Evolutionary conservation across 108 stramenopile genomes (phyloP), one percentile per base, ranked within the genome.

Genomic region (Schizochytrium sp.): DNA sequence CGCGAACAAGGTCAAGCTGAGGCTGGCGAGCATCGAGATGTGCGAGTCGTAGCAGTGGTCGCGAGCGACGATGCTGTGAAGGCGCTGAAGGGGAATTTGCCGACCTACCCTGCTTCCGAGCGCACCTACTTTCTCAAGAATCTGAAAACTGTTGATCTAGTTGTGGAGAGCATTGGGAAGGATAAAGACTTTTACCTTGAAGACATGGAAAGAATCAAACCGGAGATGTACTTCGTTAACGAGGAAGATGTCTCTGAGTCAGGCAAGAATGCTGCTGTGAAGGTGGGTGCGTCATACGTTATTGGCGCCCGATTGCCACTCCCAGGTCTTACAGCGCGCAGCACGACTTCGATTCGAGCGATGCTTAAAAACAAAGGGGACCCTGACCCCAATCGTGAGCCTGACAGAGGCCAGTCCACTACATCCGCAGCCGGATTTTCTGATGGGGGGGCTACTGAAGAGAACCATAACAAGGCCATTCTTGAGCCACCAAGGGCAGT

Each of bases 371-470:
- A 69, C 64, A 69, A 69, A 44, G 64, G 64, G 10, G 64, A 28
- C 19, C 64, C 64, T 38, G 64, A 69, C 28, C 64, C 64, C 5
- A 69, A 69, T 44, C 64, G 64, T 15, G 64, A 69, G 64, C 64
- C 64, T 44, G 64, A 69, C 64, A 38, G 64, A 38, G 64, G 64
- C 7, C 12, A 7, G 12, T 44, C 40, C 0, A 8, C 64, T 8
- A 44, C 7, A 44, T 38, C 12, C 64, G 15, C 2, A 69, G 59
- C 28, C 59, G 59, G 17, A n/a, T n/a, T 60, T 60, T 28, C 28
- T 28, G 28, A 28, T 28, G 28, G 28, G 28, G 28, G 28, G 28
- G 28, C 28, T 28, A 28, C 28, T 28, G 28, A 28, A 28, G 64
- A 69, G 28, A 44, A 12, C 10, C 40, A 7, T 38, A 2, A 38